These are phyloP conservation scores for Zopfochytrium polystomum DNA, from an alignment of 371 early-diverging fungal species.

Conservation along the genomic window DNA sequence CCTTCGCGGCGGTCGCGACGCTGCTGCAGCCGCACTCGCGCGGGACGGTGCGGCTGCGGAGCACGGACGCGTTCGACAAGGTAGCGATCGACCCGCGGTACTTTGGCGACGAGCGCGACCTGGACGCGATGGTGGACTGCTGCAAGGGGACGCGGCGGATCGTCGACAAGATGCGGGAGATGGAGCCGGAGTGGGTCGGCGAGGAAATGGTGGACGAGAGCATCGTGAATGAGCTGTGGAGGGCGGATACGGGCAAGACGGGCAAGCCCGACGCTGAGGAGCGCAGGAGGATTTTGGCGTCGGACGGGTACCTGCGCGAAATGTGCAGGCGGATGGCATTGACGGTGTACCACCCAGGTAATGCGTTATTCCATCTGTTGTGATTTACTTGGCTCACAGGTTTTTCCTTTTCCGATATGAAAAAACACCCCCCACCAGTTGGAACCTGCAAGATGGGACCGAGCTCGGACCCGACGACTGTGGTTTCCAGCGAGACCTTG, in stretches of 20 bases:
- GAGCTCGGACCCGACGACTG: neutral
- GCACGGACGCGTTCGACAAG: constrained; percentile 2
- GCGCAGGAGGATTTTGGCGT: too few relatives aligned
- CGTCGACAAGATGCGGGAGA: constrained; percentile 1
- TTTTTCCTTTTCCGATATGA: too few relatives aligned
- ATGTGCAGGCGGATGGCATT: constrained; percentile 27
- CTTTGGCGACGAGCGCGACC: constrained; percentile 5
- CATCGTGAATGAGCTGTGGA: constrained; percentile 19
- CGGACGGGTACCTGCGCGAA: too few relatives aligned
- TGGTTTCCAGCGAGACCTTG: constrained; percentile 9
- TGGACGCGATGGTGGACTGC: constrained; percentile 11
- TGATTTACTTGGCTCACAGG: too few relatives aligned
- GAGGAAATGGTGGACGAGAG: constrained; percentile 16
- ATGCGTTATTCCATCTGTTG: too few relatives aligned
- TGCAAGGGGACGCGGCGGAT: neutral
- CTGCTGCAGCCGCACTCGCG: constrained; percentile 20
- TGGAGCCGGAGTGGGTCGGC: constrained; percentile 10
- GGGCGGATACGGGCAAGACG: constrained; percentile 12
- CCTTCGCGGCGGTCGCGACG: constrained; percentile 8
- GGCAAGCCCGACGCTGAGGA: constrained; percentile 23
- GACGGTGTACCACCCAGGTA: constrained; percentile 45
- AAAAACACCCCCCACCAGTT: too few relatives aligned
- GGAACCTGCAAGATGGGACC: constrained; percentile 47
- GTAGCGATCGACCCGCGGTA: constrained; percentile 19
- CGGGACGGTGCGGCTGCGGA: constrained; percentile 10